These are phyloP conservation scores for Rhexocercosporidium sp. DNA, from an alignment of 2,329 filamentous ascomycete genomes.

Conservation along the genomic window DNA sequence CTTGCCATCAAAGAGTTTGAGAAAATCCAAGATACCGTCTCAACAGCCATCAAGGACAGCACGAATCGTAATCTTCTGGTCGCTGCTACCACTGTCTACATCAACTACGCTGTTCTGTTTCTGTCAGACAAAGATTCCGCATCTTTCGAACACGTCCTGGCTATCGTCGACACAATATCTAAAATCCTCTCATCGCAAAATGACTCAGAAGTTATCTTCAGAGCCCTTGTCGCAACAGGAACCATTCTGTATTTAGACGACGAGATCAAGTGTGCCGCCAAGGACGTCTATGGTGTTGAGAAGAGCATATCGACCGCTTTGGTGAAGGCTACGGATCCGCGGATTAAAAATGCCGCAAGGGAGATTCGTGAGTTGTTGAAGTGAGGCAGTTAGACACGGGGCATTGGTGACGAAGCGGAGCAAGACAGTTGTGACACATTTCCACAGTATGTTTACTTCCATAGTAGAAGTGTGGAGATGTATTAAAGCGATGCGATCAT, in stretches of 20 bases:
- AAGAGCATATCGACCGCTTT: slow-evolving; percentile 53
- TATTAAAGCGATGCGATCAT: neutral
- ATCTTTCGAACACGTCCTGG: slow-evolving; percentile 49
- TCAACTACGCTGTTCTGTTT: slow-evolving; percentile 84
- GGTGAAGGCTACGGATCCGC: slow-evolving; percentile 60
- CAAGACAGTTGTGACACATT: neutral
- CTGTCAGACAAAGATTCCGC: slow-evolving; percentile 43
- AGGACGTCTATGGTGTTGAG: slow-evolving; percentile 60
- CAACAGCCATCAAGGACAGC: slow-evolving; percentile 66
- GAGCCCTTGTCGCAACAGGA: slow-evolving; percentile 81
- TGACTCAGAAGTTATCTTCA: slow-evolving; percentile 84
- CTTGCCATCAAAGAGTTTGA: slow-evolving; percentile 65
- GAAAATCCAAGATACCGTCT: slow-evolving; percentile 51
- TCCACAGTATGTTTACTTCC: neutral
- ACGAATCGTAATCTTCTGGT: slow-evolving; percentile 83
- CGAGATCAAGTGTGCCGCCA: slow-evolving; percentile 60
- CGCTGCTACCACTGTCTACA: slow-evolving; percentile 78
- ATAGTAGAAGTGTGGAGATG: neutral
- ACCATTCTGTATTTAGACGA: slow-evolving; percentile 69
- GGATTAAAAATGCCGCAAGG: slow-evolving; percentile 61
- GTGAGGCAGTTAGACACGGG: neutral
- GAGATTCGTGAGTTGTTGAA: slow-evolving; percentile 53
- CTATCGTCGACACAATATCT: slow-evolving; percentile 62
- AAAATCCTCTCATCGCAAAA: slow-evolving; percentile 68
- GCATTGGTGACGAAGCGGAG: no score